These are phyloP conservation scores for Curvularia eragrostidis DNA, from an alignment of 2,329 filamentous ascomycete species.

Conservation along the genomic window DNA sequence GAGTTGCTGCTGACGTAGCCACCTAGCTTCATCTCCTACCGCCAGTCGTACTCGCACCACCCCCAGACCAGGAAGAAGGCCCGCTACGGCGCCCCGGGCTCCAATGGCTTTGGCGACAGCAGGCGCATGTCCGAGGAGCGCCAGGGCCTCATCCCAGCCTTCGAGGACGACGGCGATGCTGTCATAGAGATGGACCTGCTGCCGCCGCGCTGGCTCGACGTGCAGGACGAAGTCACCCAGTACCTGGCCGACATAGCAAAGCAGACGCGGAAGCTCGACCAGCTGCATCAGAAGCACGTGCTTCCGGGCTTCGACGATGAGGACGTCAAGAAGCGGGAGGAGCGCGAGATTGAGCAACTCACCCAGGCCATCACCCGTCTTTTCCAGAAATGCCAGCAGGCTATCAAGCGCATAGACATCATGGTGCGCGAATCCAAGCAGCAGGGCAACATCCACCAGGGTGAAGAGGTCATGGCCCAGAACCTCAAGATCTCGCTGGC, in stretches of 20 bases:
- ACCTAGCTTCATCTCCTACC: slow-evolving; percentile 94
- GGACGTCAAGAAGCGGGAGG: slow-evolving; percentile 83
- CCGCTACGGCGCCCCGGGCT: slow-evolving; percentile 61
- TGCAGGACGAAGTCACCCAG: slow-evolving; percentile 92
- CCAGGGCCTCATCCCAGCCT: slow-evolving; percentile 83
- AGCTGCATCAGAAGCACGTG: slow-evolving; percentile 95
- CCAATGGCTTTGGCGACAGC: slow-evolving; percentile 60
- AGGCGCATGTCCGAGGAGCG: slow-evolving; percentile 65
- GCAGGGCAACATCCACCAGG: slow-evolving; percentile 73
- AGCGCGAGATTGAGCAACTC: slow-evolving; percentile 85
- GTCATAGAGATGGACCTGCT: slow-evolving; percentile 98
- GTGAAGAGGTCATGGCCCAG: slow-evolving; percentile 93
- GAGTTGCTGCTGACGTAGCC: slow-evolving; percentile 42
- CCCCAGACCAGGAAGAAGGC: slow-evolving; percentile 76
- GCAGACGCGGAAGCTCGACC: slow-evolving; percentile 84
- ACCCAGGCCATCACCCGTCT: slow-evolving; percentile 88
- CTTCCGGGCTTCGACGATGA: slow-evolving; percentile 97
- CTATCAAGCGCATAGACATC: slow-evolving; percentile 84
- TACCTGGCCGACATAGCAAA: slow-evolving; percentile 79
- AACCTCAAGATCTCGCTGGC: slow-evolving; percentile 95
- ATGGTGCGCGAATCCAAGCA: slow-evolving; percentile 84
- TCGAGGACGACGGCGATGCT: slow-evolving; percentile 86
- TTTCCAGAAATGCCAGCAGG: slow-evolving; percentile 89
- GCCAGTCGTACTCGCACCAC: slow-evolving; percentile 96
- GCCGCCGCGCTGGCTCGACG: slow-evolving; percentile 92